These are phyloP conservation scores for Kodamaea arcana DNA, from an alignment of 1,139 yeast species.

Conservation along the genomic window DNA sequence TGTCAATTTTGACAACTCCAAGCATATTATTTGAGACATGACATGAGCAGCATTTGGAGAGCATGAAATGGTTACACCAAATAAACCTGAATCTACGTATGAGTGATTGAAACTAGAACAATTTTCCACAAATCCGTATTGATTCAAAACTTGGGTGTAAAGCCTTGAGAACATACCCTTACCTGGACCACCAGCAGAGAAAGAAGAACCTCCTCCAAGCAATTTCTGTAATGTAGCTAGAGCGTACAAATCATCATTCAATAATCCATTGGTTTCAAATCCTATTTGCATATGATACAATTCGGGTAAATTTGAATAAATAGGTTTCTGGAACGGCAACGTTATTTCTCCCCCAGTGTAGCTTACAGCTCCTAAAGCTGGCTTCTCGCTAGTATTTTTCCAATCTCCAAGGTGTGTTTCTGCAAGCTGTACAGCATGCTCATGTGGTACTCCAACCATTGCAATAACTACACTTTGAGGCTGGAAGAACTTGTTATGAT, in stretches of 20 bases:
- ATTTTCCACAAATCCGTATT: constrained; percentile 86
- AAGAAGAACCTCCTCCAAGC: constrained; percentile 97
- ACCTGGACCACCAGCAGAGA: constrained; percentile 99
- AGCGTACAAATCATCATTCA: constrained; percentile 85
- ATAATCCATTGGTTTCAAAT: constrained; percentile 82
- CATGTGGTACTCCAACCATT: constrained; percentile 80
- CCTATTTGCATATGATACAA: constrained; percentile 84
- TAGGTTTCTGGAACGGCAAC: constrained; percentile 67
- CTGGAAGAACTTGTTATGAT: constrained; percentile 63
- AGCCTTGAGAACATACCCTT: constrained; percentile 97
- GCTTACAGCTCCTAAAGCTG: constrained; percentile 43
- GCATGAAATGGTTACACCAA: constrained; percentile 84
- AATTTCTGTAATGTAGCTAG: constrained; percentile 86
- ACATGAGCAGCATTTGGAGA: constrained; percentile 83
- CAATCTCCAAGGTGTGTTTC: constrained; percentile 63
- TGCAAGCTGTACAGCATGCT: constrained; percentile 62
- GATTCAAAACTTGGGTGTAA: constrained; percentile 86
- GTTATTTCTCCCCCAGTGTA: constrained; percentile 78
- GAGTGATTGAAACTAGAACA: constrained; percentile 88
- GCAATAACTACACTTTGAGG: constrained; percentile 87
- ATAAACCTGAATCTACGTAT: constrained; percentile 84
- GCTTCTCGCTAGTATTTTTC: constrained; percentile 25
- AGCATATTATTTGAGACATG: constrained; percentile 74
- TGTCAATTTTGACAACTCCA: constrained; percentile 66
- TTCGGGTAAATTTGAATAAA: constrained; percentile 69